A percentile compares a stretch with the other conserved stretches of the same genome.
These are phyloP conservation scores for Tolypocladium album DNA, from an alignment of 2,329 filamentous ascomycete species.

Conservation along the genomic window DNA sequence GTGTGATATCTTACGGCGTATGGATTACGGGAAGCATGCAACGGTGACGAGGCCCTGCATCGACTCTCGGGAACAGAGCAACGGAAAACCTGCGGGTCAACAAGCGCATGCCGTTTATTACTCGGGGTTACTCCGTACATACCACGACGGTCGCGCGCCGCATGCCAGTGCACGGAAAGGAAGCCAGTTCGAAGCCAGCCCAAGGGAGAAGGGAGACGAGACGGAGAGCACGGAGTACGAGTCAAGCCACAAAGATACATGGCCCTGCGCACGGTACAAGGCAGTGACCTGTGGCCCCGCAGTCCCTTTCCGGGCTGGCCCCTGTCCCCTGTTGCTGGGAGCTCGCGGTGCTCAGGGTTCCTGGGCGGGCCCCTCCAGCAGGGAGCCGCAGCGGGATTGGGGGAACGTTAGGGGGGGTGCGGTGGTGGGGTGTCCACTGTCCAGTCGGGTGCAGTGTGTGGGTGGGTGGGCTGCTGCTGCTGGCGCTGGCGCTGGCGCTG, in stretches of 20 bases:
- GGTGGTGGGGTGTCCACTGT: background rate
- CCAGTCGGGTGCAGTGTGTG: background rate
- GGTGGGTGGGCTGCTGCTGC: background rate
- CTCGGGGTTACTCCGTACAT: background rate
- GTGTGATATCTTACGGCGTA: background rate
- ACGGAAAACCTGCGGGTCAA: background rate
- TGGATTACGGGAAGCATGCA: background rate
- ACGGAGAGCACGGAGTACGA: background rate
- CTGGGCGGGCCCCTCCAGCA: background rate
- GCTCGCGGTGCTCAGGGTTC: background rate
- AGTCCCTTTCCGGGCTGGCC: background rate
- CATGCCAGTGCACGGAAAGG: background rate
- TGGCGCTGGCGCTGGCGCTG: background rate
- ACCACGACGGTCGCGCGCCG: background rate
- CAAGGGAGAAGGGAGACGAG: background rate
- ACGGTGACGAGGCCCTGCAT: no score
- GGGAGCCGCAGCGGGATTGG: background rate
- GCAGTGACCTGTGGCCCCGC: background rate
- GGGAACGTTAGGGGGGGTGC: background rate
- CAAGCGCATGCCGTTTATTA: background rate
- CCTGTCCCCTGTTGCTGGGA: background rate
- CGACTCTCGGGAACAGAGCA: background rate
- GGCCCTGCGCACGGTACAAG: background rate
- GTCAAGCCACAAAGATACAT: conserved; percentile 5
- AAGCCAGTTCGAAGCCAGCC: background rate